Conservation (phyloP, 805 yeast genomes). For the Hanseniaspora jakobsenii region DNA sequence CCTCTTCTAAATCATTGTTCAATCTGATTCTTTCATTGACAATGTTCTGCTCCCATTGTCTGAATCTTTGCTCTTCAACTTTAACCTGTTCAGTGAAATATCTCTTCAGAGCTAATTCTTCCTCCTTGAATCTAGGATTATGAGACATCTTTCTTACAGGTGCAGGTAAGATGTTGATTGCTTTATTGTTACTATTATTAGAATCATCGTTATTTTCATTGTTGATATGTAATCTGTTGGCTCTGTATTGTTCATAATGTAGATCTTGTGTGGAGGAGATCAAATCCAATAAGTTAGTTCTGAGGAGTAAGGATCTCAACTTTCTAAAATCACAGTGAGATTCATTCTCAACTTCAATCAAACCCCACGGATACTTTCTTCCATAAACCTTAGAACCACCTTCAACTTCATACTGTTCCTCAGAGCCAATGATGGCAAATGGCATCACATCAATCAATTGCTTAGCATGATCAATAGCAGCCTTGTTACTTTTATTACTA, state of each 20-base stretch:
- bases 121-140: constrained; percentile 92
- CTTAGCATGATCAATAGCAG: constrained; percentile 68
- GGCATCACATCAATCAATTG: constrained; percentile 78
- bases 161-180: constrained; percentile 29
- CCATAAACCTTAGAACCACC: constrained; percentile 58
- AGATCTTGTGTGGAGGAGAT: constrained; percentile 66
- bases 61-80: constrained; percentile 90
- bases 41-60: constrained; percentile 97
- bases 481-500: constrained; percentile 24
- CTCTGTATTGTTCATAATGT: constrained; percentile 72
- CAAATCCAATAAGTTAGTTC: constrained; percentile 75
- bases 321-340: constrained; percentile 75
- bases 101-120: constrained; percentile 85
- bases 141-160: constrained; percentile 44
- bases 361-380: constrained; percentile 83
- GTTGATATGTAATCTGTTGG: constrained; percentile 49
- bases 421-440: constrained; percentile 70
- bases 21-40: constrained; percentile 88
- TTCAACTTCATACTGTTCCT: constrained; percentile 53
- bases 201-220: constrained; percentile 28
- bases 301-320: constrained; percentile 62
- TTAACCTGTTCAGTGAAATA: constrained; percentile 94
- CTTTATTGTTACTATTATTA: constrained; percentile 22
- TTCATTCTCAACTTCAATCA: constrained; percentile 78
- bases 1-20: constrained; percentile 83